These are phyloP conservation scores for Favolaschia claudopus DNA, from an alignment of 768 basidiomycete species.

Conservation along the genomic window DNA sequence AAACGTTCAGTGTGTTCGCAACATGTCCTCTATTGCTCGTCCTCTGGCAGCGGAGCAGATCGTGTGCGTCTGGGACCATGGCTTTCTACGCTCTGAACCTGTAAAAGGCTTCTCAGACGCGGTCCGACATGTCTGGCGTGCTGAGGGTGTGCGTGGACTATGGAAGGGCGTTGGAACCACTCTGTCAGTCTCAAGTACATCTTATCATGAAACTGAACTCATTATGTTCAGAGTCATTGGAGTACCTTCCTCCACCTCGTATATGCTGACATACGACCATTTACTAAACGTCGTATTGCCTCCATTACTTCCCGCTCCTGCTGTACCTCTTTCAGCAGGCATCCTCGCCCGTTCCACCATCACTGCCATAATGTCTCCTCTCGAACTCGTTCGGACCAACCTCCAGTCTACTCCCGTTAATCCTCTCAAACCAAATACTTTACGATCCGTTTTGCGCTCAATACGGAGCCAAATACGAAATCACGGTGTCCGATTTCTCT, in stretches of 20 bases:
- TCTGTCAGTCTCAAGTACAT: conserved; percentile 61
- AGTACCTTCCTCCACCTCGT: conserved; percentile 90
- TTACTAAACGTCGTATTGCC: conserved; percentile 72
- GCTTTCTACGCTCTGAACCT: conserved; percentile 71
- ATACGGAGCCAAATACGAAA: conserved; percentile 64
- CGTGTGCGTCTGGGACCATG: conserved; percentile 83
- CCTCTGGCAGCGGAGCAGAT: conserved; percentile 65
- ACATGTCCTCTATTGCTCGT: conserved; percentile 78
- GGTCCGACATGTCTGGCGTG: conserved; percentile 77
- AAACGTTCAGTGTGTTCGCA: conserved; percentile 66
- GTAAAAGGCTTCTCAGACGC: conserved; percentile 90
- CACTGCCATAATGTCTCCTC: conserved; percentile 81
- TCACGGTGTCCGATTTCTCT: conserved; percentile 76
- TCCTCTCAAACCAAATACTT: conserved; percentile 74
- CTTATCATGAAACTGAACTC: conserved; percentile 16
- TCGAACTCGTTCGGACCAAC: conserved; percentile 94
- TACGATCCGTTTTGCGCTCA: conserved; percentile 74
- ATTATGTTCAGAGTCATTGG: conserved; percentile 72
- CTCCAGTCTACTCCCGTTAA: conserved; percentile 86
- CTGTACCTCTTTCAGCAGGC: conserved; percentile 83
- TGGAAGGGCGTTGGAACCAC: conserved; percentile 97
- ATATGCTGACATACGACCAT: conserved; percentile 97
- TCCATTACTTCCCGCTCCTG: conserved; percentile 57
- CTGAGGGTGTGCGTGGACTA: conserved; percentile 83
- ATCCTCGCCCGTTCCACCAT: conserved; percentile 82